Evolutionary conservation across 164 flowering plant genomes (phyloP).

Genomic region (Chloranthus sessilifolius): DNA sequence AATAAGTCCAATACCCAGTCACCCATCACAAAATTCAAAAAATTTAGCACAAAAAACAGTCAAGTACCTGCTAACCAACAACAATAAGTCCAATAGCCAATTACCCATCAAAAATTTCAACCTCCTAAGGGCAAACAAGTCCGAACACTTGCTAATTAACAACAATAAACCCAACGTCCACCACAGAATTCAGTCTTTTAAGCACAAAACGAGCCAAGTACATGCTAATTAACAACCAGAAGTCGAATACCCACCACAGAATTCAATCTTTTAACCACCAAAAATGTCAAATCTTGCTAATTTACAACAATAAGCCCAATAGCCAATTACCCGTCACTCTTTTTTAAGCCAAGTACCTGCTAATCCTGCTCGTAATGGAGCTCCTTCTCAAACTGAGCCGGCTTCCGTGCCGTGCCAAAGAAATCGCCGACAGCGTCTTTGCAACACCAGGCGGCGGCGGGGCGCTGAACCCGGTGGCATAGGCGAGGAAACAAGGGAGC

Average conservation of each 20-base stretch:
- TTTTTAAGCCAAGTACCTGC: conserved; percentile 7
- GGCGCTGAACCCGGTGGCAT: conserved; percentile 11
- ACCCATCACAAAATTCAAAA: too few species aligned
- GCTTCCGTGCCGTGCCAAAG: conserved; percentile 7
- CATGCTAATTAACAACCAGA: too few species aligned
- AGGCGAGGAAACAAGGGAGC: conserved; percentile 10
- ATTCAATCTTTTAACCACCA: too few species aligned
- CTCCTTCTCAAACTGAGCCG: background rate
- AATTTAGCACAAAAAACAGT: too few species aligned
- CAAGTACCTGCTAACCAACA: conserved; percentile 8
- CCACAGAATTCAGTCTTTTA: conserved; percentile 11
- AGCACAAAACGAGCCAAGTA: conserved; percentile 7
- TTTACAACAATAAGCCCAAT: conserved; percentile 15
- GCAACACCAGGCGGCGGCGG: conserved; percentile 9
- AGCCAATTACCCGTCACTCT: too few species aligned
- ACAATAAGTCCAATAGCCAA: conserved; percentile 16
- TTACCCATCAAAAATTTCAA: too few species aligned
- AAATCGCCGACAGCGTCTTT: conserved; percentile 15
- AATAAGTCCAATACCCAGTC: conserved; percentile 49
- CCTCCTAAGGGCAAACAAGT: too few species aligned
- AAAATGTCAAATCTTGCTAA: conserved; percentile 7
- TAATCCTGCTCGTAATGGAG: conserved; percentile 10
- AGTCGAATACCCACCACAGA: too few species aligned
- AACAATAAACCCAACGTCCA: conserved; percentile 16
- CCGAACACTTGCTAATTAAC: conserved; percentile 8